Evolutionary conservation across 805 yeast genomes (phyloP), one percentile per base, ranked within the genome.

Genomic region (Cyberlindnera amylophila): DNA sequence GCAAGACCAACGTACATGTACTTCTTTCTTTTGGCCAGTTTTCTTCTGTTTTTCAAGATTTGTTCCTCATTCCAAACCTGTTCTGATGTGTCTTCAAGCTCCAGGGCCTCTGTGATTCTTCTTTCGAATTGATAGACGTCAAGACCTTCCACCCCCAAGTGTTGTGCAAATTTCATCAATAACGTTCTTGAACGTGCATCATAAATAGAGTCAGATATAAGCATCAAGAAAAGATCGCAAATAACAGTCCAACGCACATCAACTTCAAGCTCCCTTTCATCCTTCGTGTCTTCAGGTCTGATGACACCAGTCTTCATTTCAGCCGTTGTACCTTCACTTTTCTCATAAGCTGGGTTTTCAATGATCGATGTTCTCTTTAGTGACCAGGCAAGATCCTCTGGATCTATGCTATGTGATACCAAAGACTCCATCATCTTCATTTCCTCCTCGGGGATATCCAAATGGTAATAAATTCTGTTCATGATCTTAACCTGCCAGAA

Each of bases 241-340:
- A 93, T 68, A 12, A 91, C 75, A 0, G 96, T 90, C 99, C 99
- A 95, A 24, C 90, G 78, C 17, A 93, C 75, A 55, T 90, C 96
- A 41, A 86, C 73, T 21, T 81, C 77, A 7, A 82, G 49, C 3
- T 54, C 62, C 12, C 62, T 54, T n/a, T 65, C 45, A n/a, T 59
- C 49, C 14, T 62, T 61, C 6, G 42, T 44, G 21, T 47, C 51
- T n/a, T 47, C 51, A 6, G 48, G 51, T 12, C 46, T 27, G 5
- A 39, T 36, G 26, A 44, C 33, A 4, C 34, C 47, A 10, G 31
- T 34, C 19, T 32, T 34, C 12, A 15, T 4, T 9, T 28, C 34
- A 18, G 51, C 41, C 17, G 26, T 45, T 24, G 32, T 51, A 46
- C 24, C 62, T 1, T 26, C 3, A 3, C 28, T 33, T 17, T 37